Conservation (phyloP, 352 stramenopile species). For the Saprolegnia parasitica region DNA sequence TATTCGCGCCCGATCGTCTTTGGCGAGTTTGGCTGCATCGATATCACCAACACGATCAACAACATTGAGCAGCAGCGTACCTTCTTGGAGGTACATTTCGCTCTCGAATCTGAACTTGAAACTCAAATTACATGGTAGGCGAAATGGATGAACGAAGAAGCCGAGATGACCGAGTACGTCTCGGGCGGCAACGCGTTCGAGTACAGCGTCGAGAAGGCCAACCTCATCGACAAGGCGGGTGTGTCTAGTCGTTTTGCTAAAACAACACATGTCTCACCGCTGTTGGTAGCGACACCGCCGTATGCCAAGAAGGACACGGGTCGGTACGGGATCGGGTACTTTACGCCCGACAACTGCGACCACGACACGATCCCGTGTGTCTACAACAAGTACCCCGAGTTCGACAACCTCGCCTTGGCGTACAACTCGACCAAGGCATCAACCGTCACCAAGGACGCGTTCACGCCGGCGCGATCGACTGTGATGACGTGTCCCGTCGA, state of each 20-base stretch:
- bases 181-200: constrained; percentile 77
- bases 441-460: constrained; percentile 41
- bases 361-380: constrained; percentile 43
- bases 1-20: constrained; percentile 63
- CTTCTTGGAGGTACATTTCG: constrained; percentile 51
- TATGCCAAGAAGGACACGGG: constrained; percentile 39
- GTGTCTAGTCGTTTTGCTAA: constrained; percentile 10
- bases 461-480: constrained; percentile 36
- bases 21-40: constrained; percentile 64
- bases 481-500: constrained; percentile 43
- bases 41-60: constrained; percentile 56
- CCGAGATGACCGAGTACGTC: constrained; percentile 64
- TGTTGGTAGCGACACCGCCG: constrained; percentile 22
- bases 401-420: constrained; percentile 61
- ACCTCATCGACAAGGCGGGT: constrained; percentile 46
- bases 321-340: constrained; percentile 72
- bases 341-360: constrained; percentile 54
- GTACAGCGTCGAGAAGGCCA: constrained; percentile 68
- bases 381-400: constrained; percentile 60
- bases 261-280: neutral
- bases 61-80: constrained; percentile 54
- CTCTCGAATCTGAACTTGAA: neutral
- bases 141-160: constrained; percentile 82
- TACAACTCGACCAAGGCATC: constrained; percentile 66
- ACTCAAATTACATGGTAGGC: constrained; percentile 33